Evolutionary conservation across 2,329 filamentous ascomycete species (phyloP).

Genomic region (Ceratocystis eucalypticola): DNA sequence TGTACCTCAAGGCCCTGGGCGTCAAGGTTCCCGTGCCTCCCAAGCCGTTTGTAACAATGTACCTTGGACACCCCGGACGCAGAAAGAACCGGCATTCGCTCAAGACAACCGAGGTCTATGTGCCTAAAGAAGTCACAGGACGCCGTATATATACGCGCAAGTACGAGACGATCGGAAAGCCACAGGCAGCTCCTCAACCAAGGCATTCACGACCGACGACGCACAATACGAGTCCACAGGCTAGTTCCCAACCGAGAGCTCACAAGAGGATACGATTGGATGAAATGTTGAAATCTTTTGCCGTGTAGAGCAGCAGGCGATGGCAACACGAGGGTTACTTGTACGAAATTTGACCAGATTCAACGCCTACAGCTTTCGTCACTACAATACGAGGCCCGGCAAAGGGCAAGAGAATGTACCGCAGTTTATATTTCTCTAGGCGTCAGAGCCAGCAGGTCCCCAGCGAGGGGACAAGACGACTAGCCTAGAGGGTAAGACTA

Average conservation of each 20-base stretch:
- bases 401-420: conserved; percentile 22
- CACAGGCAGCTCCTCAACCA: background rate
- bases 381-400: background rate
- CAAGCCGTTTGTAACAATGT: conserved; percentile 11
- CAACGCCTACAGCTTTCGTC: background rate
- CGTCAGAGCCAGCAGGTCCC: conserved; percentile 17
- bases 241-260: conserved; percentile 21
- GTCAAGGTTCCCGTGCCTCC: conserved; percentile 13
- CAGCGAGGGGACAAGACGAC: conserved; percentile 20
- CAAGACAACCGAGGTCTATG: background rate
- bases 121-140: background rate
- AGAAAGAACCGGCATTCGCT: background rate
- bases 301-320: background rate
- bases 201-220: background rate
- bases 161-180: conserved; percentile 3
- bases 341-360: too few species aligned
- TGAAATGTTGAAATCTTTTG: conserved; percentile 23
- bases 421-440: conserved; percentile 27
- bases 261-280: conserved; percentile 28
- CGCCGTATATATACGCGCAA: background rate
- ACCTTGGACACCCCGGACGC: conserved; percentile 2
- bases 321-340: too few species aligned
- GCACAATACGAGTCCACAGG: background rate
- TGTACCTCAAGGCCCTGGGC: background rate
- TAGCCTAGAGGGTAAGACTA: conserved; percentile 38